Conservation (phyloP, 345 rosid genomes). For the Syzygium oleosum region DNA sequence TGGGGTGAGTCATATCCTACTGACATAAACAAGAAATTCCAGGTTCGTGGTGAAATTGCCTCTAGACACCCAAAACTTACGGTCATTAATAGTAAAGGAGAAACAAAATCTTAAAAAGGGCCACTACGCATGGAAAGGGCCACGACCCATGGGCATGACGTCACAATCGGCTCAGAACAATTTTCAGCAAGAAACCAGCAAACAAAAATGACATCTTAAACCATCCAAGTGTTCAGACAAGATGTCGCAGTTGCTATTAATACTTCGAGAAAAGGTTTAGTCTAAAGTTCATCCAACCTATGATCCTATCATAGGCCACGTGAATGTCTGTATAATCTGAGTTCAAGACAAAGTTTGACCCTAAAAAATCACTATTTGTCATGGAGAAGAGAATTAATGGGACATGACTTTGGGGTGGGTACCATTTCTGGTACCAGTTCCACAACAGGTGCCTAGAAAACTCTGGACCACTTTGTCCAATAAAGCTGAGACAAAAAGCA, state of each 20-base stretch:
- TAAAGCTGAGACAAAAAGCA: background rate
- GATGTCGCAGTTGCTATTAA: background rate
- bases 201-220: too few relatives aligned
- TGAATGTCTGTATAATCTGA: background rate
- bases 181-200: too few relatives aligned
- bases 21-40: background rate
- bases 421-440: background rate
- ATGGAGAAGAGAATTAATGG: background rate
- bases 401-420: background rate
- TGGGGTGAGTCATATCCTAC: too few relatives aligned
- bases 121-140: too few relatives aligned
- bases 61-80: too few relatives aligned
- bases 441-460: background rate
- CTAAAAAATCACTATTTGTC: background rate
- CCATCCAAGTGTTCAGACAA: too few relatives aligned
- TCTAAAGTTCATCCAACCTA: too few relatives aligned
- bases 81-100: too few relatives aligned
- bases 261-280: background rate
- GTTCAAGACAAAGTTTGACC: background rate
- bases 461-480: fast-evolving
- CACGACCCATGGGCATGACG: background rate
- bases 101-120: too few relatives aligned
- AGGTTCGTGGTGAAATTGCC: too few relatives aligned
- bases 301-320: too few relatives aligned
- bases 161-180: background rate